Evolutionary conservation across 148 eudicot genomes (phyloP).

Genomic region (Chenopodium album): DNA sequence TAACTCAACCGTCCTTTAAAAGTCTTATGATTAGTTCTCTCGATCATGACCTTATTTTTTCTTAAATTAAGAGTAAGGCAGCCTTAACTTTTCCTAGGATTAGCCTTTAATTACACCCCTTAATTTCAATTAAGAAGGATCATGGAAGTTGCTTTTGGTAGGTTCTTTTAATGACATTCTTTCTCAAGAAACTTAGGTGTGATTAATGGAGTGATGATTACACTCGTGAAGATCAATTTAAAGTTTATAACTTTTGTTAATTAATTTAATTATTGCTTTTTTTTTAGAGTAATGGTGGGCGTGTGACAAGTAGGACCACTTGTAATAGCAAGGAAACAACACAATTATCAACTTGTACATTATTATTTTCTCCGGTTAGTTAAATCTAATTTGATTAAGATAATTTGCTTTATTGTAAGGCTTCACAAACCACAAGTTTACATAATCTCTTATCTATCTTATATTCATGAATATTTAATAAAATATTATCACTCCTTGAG

Average conservation of each 20-base stretch:
- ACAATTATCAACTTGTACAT: conserved; percentile 11
- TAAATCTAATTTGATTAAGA: not conserved
- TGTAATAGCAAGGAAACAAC: not conserved
- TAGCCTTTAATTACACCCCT: not conserved
- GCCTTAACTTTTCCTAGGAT: too few species aligned
- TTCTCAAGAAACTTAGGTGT: conserved; percentile 2
- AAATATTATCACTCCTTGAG: too few species aligned
- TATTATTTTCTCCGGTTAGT: too few species aligned
- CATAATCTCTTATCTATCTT: too few species aligned
- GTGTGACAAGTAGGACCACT: conserved; percentile 24
- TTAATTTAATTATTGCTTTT: not conserved
- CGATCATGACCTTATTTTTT: not conserved
- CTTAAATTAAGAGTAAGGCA: not conserved
- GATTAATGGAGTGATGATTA: not conserved
- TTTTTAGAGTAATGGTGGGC: not conserved
- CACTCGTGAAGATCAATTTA: not conserved
- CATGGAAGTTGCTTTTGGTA: conserved; percentile 5
- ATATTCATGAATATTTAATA: too few species aligned
- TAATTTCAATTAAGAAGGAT: not conserved
- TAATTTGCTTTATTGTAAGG: not conserved
- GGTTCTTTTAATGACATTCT: not conserved
- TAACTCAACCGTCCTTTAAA: not conserved
- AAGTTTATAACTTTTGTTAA: not conserved
- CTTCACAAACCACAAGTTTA: not conserved
- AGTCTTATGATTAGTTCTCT: not conserved